Evolutionary conservation across 371 early-diverging fungal genomes (phyloP), one percentile per base, ranked within the genome.

Genomic region (Mortierella sp.): DNA sequence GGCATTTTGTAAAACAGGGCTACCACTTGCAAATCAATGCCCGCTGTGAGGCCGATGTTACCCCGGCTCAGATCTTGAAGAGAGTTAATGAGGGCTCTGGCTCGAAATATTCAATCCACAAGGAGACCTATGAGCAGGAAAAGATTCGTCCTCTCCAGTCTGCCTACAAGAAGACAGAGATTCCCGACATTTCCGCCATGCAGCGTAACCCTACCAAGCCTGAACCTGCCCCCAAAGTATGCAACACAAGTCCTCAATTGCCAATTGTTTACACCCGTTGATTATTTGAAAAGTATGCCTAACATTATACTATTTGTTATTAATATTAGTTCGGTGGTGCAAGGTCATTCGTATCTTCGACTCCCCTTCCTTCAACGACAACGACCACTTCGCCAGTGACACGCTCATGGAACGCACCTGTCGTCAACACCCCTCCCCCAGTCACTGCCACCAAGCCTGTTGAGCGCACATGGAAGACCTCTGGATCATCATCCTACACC

Each of bases 31-130:
- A 53, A 14, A 94, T 98, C 68, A 92, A 94, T 75, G 98, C 98
- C 22, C 93, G 97, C 47, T 88, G 91, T 50, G 95, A 95, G 76
- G 90, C 91, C 43, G 97, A 97, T 79, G 94, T 97, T 22, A 91
- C 93, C 6, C 94, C 96, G 2, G 87, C 85, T 1, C 89, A 91
- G 71, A 97, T 97, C 74, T 94, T 96, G 94, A 94, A 94, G 84
- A 92, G 95, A 75, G 92, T 97, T 40, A 80, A 90, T 41, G 94
- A 96, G 74, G 92, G 94, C 44, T 93, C 96, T 7, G 98, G 97
- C 2, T 93, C 97, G 6, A 96, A 97, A 74, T 97, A 97, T 82
- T 94, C 95, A 66, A 86, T 93, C 68, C 95, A 97, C 79, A 90
- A 93, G 75, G 91, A 92, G 67, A 72, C 86, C 16, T 75, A 85